Conservation (phyloP, 768 basidiomycete species). For the Tricholoma saponaceum region DNA sequence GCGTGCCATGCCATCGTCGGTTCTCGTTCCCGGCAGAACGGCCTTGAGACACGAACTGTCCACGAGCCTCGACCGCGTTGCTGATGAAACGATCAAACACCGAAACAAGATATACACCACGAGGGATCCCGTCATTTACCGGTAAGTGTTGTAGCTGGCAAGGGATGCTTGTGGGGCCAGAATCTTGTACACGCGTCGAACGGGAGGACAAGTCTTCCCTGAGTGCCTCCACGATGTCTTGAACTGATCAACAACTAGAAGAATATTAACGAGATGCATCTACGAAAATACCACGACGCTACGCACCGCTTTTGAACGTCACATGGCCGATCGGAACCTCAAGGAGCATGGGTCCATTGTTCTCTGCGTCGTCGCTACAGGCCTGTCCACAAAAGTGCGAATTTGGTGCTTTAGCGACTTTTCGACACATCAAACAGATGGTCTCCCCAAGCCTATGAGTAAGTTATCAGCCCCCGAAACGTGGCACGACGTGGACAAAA, state of each 20-base stretch:
- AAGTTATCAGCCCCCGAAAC: neutral
- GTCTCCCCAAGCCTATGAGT: constrained; percentile 38
- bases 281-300: neutral
- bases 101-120: neutral
- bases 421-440: constrained; percentile 58
- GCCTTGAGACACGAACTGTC: constrained; percentile 51
- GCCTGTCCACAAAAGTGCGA: constrained; percentile 60
- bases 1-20: constrained; percentile 73
- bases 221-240: constrained; percentile 64
- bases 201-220: constrained; percentile 50
- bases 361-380: constrained; percentile 52
- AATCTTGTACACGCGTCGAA: constrained; percentile 64
- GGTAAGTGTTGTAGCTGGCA: constrained; percentile 57
- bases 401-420: constrained; percentile 47
- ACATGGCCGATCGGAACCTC: constrained; percentile 57
- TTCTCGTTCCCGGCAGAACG: constrained; percentile 67
- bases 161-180: constrained; percentile 44
- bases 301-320: constrained; percentile 63
- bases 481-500: neutral
- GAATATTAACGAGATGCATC: neutral
- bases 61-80: constrained; percentile 51
- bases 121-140: constrained; percentile 30
- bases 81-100: constrained; percentile 25
- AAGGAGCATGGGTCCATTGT: constrained; percentile 50
- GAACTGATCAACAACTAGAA: constrained; percentile 60